Percentiles rank a stretch among this genome's conserved stretches.
These are phyloP conservation scores for Pythium dissotocum DNA, from an alignment of 352 stramenopile species.

Conservation along the genomic window DNA sequence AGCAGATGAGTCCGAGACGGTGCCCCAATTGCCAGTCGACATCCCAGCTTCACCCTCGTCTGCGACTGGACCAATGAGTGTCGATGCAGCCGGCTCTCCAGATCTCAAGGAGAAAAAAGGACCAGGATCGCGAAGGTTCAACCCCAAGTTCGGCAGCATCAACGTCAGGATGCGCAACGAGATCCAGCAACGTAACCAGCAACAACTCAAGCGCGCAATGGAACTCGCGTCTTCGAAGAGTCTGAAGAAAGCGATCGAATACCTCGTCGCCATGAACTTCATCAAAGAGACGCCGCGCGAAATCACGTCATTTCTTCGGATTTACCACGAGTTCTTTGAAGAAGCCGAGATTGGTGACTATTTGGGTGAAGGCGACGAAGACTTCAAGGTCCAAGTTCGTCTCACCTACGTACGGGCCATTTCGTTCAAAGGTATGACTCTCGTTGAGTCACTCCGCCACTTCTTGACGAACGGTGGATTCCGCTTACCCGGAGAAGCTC, in stretches of 20 bases:
- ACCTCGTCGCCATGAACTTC: conserved; percentile 85
- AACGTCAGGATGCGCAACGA: conserved; percentile 83
- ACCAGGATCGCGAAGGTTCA: conserved; percentile 4
- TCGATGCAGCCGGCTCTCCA: conserved; percentile 4
- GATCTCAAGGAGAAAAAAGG: conserved; percentile 5
- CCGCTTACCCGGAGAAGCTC: conserved; percentile 95
- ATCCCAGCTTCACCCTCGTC: not conserved
- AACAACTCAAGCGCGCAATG: conserved; percentile 77
- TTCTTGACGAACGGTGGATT: conserved; percentile 98
- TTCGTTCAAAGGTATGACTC: conserved; percentile 96
- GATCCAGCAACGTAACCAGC: conserved; percentile 80
- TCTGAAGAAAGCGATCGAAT: conserved; percentile 86
- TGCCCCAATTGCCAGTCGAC: not conserved
- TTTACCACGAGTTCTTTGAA: conserved; percentile 94
- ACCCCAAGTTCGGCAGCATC: conserved; percentile 45
- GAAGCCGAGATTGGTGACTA: conserved; percentile 94
- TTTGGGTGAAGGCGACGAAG: conserved; percentile 91
- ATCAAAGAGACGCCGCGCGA: conserved; percentile 85
- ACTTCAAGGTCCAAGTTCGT: conserved; percentile 91
- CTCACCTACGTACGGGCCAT: conserved; percentile 95
- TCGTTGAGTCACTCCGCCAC: conserved; percentile 95
- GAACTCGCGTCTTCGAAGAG: conserved; percentile 82
- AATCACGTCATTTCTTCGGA: conserved; percentile 93
- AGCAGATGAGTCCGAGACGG: conserved; percentile 15
- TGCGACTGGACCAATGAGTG: not conserved